Evolutionary conservation across 176 grass and related monocot species (phyloP), one percentile per base, ranked within the genome.

Genomic region (Canna indica): DNA sequence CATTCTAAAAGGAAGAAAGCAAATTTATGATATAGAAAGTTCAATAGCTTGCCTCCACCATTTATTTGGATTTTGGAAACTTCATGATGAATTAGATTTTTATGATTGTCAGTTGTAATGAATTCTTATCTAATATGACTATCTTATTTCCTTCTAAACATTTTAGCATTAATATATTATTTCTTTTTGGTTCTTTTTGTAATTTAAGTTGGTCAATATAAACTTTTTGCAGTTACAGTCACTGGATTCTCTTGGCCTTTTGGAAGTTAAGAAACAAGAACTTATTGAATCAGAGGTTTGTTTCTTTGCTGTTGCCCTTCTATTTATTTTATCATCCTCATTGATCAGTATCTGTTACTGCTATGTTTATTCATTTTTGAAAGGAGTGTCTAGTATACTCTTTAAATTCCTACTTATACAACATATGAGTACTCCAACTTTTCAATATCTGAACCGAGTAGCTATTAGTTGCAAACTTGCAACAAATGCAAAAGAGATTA

Each of bases 241-340:
- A 69, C 81, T 96, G 74, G 78, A 88, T 76, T 64, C 82, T 84
- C 25, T 86, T 76, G 85, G 83, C 60, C 83, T 83, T 66, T 9
- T 81, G 78, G 88, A 89, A 85, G 24, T 75, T 17, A 74, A 57
- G 80, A 60, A 7, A 22, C 83, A 74, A 71, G 50, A 74, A 53
- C 26, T 84, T 38, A 75, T 76, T 10, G 64, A 53, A 15, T 59
- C 76, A 74, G 72, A 47, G 92, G 88, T 96, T 81, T 66, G 56
- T 82, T 66, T 71, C 45, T 75, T 57, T 27, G 8, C 35, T 7
- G 39, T 22, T 26, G 63, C 35, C 63, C 35, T 36, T 65, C 1
- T 44, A 29, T 52, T 50, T 77, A n/a, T 36, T 22, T 44, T 18
- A 28, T 67, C 22, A 32, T 47, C 33, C 22, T 67, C 11, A 71